Conservation (phyloP, 1,139 yeast species). For the Groenewaldozyma sp. region DNA sequence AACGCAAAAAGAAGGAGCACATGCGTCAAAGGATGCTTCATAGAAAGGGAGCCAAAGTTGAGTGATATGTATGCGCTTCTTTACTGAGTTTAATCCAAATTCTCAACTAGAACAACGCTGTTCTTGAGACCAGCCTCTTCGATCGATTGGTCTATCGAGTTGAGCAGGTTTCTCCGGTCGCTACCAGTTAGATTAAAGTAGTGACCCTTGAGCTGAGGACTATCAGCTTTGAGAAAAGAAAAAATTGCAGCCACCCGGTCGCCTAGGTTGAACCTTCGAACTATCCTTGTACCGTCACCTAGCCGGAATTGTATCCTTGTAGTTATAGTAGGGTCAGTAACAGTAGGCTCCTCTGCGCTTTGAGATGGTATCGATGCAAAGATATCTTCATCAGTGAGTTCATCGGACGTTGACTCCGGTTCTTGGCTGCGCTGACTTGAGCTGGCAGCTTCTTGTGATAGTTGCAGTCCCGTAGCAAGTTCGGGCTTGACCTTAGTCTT, state of each 20-base stretch:
- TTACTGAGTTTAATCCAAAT: conserved; percentile 24
- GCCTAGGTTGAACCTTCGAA: conserved; percentile 54
- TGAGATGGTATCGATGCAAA: conserved; percentile 41
- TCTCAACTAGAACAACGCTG: conserved; percentile 70
- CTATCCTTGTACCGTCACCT: conserved; percentile 75
- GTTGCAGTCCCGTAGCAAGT: not conserved
- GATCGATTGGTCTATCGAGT: conserved; percentile 50
- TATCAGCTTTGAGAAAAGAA: conserved; percentile 45
- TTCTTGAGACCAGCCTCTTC: conserved; percentile 71
- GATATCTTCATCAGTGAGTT: conserved; percentile 23
- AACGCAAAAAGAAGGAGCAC: conserved; percentile 3
- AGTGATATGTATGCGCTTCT: too few species aligned
- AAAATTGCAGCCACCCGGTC: conserved; percentile 56
- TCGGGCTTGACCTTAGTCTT: not conserved
- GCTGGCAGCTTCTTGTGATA: too few species aligned
- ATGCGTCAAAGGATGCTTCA: conserved; percentile 1
- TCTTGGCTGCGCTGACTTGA: too few species aligned
- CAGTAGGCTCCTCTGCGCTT: conserved; percentile 50
- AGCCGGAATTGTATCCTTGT: conserved; percentile 83
- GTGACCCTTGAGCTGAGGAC: conserved; percentile 42
- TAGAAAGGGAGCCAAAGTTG: conserved; percentile 6
- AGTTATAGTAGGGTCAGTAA: conserved; percentile 44
- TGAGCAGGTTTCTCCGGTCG: conserved; percentile 57
- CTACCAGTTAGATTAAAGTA: conserved; percentile 55
- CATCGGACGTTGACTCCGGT: too few species aligned